These are phyloP conservation scores for Podospora pseudoanserina DNA, from an alignment of 495 filamentous ascomycete genomes.

Conservation along the genomic window DNA sequence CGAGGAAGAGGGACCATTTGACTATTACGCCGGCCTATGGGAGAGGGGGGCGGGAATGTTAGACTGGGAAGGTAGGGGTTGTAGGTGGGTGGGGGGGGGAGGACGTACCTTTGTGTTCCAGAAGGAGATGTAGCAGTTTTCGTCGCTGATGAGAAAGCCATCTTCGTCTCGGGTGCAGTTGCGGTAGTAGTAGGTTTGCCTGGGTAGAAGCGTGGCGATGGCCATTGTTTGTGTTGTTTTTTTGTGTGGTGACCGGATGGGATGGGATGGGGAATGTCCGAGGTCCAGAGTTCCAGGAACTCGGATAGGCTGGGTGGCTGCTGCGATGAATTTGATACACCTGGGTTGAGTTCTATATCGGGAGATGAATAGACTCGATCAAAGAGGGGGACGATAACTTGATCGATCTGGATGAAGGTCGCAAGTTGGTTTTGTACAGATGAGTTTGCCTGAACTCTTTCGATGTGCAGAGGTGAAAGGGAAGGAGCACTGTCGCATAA, in stretches of 20 bases:
- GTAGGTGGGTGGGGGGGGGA: not conserved
- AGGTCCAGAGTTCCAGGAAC: not conserved
- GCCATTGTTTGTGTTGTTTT: conserved; percentile 12
- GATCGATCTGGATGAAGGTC: not conserved
- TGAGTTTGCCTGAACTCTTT: not conserved
- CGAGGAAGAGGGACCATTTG: conserved; percentile 67
- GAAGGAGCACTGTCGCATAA: not conserved
- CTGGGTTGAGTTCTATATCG: not conserved
- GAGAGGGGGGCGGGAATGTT: not conserved
- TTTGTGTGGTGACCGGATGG: not conserved
- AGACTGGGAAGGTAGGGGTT: not conserved
- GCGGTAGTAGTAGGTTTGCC: conserved; percentile 11
- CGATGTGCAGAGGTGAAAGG: not conserved
- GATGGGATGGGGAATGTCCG: not conserved
- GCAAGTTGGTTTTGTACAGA: not conserved
- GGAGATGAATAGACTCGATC: not conserved
- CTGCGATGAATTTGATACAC: not conserved
- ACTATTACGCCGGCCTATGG: conserved; percentile 55
- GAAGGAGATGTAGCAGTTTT: conserved; percentile 40
- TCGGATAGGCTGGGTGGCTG: not conserved
- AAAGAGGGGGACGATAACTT: not conserved
- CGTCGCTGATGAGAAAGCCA: conserved; percentile 32
- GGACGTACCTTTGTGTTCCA: conserved; percentile 40
- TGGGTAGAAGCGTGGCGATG: conserved; percentile 7
- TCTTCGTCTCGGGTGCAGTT: conserved; percentile 23